Base-by-base conservation (phyloP, 2,329 filamentous ascomycete species). In the Drechslera avenae region DNA sequence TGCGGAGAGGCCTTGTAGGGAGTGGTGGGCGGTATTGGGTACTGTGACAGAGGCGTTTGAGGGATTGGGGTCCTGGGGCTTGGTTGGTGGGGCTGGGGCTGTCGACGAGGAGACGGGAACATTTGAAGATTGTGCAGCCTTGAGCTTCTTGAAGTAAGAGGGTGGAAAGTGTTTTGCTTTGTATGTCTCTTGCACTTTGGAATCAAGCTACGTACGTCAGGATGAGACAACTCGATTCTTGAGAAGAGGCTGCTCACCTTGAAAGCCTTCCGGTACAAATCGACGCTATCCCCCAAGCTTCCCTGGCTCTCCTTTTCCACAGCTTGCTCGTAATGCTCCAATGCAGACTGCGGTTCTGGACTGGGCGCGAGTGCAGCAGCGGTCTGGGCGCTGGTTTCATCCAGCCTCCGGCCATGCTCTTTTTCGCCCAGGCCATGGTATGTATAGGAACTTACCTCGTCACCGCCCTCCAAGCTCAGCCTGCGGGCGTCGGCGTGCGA, bases 281-380 rank as follows among this genome's bases (percentile, higher is more conserved):
- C 85, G 47, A 99, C 73, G 69, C 93, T 97, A 57, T 97, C 93
- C 4, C 92, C 91, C 42, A 97, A 79, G 56, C 85, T 94, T 0
- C 94, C 94, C 63, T 89, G 84, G 0, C 82, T 83, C 75, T 99
- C 94, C 73, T 87, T 91, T 74, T 95, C 89, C 48, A 96, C 92
- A 3, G 93, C 94, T 69, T 84, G 85, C 71, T 97, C 94, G 66
- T 94, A 97, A 72, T 96, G 90, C 63, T 97, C 94, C 13, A 99
- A 76, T 0, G 94, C 94, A 9, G 92, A 89, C 17, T 79, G 78
- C 4, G 89, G 89, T 61, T 88, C 83, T 51, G 69, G 59, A 14
- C 56, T 67, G 17, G 54, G 58, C 9, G 61, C 52, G 3, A 69
- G 59, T 52, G 72, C 60, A 54, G 71, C 62, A 40, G 62, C 59